Conservation (phyloP, 2,329 filamentous ascomycete genomes). For the Neofusicoccum kwambonambiense region DNA sequence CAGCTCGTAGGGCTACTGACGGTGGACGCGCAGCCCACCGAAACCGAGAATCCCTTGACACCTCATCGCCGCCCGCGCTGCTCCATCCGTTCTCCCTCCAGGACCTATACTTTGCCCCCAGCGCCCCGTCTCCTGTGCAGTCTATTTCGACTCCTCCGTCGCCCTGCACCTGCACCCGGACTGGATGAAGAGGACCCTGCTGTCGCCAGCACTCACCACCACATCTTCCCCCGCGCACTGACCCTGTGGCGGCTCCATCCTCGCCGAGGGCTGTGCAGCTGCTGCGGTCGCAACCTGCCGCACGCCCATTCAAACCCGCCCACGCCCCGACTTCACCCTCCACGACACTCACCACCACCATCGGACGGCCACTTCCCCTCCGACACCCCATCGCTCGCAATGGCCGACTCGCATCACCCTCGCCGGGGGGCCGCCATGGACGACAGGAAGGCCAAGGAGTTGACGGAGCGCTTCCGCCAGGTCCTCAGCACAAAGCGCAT, state of each 20-base stretch:
- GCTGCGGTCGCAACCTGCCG: constrained; percentile 18
- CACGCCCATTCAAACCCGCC: constrained; percentile 15
- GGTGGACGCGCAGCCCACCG: background rate
- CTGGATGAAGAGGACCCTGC: constrained; percentile 9
- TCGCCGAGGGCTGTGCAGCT: constrained; percentile 17
- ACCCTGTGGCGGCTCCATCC: constrained; percentile 17
- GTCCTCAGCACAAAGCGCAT: constrained; percentile 82
- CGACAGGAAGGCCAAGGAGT: constrained; percentile 73
- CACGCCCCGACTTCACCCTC: constrained; percentile 8
- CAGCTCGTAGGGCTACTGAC: background rate
- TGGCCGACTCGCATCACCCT: constrained; percentile 28
- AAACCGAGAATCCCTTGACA: constrained; percentile 12
- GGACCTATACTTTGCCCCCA: constrained; percentile 12
- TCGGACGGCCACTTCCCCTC: background rate
- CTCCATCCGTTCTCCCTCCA: constrained; percentile 5
- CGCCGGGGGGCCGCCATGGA: constrained; percentile 26
- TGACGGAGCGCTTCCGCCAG: constrained; percentile 83
- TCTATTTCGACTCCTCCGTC: constrained; percentile 11
- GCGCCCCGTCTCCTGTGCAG: constrained; percentile 2
- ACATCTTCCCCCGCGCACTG: constrained; percentile 14
- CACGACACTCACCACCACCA: background rate
- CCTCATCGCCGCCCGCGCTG: constrained; percentile 15
- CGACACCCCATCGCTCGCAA: background rate
- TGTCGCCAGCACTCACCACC: constrained; percentile 8
- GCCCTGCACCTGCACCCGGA: background rate